Evolutionary conservation across 2,329 filamentous ascomycete genomes (phyloP), one percentile per base, ranked within the genome.

Genomic region (Ceratocystis lukuohia): DNA sequence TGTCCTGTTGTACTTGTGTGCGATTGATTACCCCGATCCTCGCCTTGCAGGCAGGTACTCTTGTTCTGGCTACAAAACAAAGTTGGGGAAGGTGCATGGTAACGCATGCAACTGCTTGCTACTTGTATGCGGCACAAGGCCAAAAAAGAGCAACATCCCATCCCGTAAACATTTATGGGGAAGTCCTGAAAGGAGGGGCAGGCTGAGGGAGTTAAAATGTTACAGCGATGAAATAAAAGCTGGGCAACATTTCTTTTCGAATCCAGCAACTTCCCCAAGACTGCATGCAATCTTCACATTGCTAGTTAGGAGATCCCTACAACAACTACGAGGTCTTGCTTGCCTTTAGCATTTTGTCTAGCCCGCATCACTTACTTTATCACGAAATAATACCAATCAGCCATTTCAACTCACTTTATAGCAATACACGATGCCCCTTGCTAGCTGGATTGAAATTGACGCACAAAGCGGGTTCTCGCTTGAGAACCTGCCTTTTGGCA

Each of bases 401-500:
- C 6, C 2, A 46, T 20, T 20, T 45, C 17, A 7, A 5, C 59
- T 20, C n/a, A 30, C 48, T 8, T 22, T 5, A 22, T 30, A 65
- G 7, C 7, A 37, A 25, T 33, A 37, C 22, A 61, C 33, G 12
- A 66, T 62, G 57, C 44, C 56, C 53, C 46, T 65, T 41, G 33
- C 44, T 30, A 67, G 66, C 48, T 74, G 72, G 72, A 69, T 74
- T 41, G 41, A 69, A 56, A 70, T 74, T 66, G 61, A 70, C 20
- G 66, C 69, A 8, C 68, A 69, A 25, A 71, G 70, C 62, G 68
- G 75, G 70, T 91, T 91, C 75, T 89, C 87, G 6, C 77, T 90
- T 63, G 81, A 83, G 69, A 91, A 91, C 73, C 85, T 91, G 67
- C 88, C 88, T 1, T 90, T 90, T 71, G 88, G 88, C 68, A 84